Conservation (phyloP, 1,284 basidiomycete species). For the Trichosporon asahii region DNA sequence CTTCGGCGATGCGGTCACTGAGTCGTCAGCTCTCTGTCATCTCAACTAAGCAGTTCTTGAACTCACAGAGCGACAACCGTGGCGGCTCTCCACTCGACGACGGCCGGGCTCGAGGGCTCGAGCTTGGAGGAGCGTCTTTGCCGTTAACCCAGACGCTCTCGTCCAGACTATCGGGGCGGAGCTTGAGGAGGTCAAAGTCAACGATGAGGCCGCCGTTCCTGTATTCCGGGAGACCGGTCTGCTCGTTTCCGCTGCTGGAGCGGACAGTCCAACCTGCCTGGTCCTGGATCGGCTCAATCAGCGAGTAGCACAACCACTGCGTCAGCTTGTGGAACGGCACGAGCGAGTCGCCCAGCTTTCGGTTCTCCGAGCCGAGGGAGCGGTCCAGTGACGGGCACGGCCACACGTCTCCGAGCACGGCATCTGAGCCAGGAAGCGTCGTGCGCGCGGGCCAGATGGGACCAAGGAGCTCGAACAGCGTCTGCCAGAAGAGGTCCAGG, state of each 20-base stretch:
- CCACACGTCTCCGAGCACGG: constrained; percentile 87
- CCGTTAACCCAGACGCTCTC: constrained; percentile 38
- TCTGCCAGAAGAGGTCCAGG: constrained; percentile 71
- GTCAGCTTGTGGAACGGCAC: constrained; percentile 96
- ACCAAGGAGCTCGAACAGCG: constrained; percentile 75
- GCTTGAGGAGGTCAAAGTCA: constrained; percentile 70
- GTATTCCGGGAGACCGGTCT: constrained; percentile 58
- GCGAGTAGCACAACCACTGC: constrained; percentile 85
- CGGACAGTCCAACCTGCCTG: constrained; percentile 67
- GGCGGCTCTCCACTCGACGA: constrained; percentile 93
- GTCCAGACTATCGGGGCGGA: constrained; percentile 54
- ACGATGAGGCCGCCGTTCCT: constrained; percentile 86
- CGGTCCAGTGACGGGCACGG: constrained; percentile 62
- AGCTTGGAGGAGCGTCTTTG: constrained; percentile 56
- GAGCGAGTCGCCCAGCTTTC: constrained; percentile 59
- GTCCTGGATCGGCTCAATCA: constrained; percentile 76
- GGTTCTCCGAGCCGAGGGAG: constrained; percentile 24
- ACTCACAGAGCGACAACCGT: constrained; percentile 85
- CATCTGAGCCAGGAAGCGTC: constrained; percentile 57
- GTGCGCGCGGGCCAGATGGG: constrained; percentile 85
- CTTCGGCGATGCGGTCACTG: constrained; percentile 75
- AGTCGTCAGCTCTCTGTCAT: neutral
- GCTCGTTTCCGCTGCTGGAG: constrained; percentile 59
- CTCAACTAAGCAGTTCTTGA: too few relatives aligned
- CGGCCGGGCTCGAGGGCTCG: constrained; percentile 72